phyloP scores from a whole-genome alignment of 2,329 filamentous ascomycete genomes.

The Atkinsonella texensis region DNA sequence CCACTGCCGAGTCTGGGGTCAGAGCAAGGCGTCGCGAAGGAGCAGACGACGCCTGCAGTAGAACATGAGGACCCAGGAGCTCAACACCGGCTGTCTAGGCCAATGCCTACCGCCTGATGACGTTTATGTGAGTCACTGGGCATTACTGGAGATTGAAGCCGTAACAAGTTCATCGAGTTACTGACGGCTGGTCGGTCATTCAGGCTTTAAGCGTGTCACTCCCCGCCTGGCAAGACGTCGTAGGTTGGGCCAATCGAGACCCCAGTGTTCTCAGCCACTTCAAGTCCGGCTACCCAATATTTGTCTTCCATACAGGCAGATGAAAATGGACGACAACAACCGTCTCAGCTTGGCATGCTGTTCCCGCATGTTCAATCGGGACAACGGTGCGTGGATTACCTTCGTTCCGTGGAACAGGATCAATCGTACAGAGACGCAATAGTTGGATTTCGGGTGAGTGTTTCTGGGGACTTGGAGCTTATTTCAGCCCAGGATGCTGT shows the following conservation, averaged over 20 bases:
- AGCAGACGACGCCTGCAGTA: background rate
- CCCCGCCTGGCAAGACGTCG: conserved; percentile 16
- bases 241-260: conserved; percentile 14
- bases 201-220: conserved; percentile 20
- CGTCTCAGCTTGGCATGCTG: conserved; percentile 4
- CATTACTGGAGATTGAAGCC: background rate
- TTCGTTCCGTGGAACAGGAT: conserved; percentile 5
- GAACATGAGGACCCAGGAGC: background rate
- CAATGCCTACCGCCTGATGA: background rate
- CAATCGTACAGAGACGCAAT: background rate
- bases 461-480: background rate
- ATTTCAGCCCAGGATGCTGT: background rate
- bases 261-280: conserved; percentile 11
- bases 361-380: conserved; percentile 6
- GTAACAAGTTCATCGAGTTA: background rate
- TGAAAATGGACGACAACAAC: background rate
- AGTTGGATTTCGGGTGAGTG: background rate
- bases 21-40: too few relatives aligned
- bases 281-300: conserved; percentile 17
- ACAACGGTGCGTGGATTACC: conserved; percentile 9
- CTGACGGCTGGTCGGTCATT: too few relatives aligned
- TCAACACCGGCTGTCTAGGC: background rate
- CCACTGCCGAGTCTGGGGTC: conserved; percentile 38
- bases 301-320: conserved; percentile 11
- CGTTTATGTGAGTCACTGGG: background rate